These are phyloP conservation scores for Eucalyptus erythrocorys DNA, from an alignment of 345 rosid species.

Conservation along the genomic window DNA sequence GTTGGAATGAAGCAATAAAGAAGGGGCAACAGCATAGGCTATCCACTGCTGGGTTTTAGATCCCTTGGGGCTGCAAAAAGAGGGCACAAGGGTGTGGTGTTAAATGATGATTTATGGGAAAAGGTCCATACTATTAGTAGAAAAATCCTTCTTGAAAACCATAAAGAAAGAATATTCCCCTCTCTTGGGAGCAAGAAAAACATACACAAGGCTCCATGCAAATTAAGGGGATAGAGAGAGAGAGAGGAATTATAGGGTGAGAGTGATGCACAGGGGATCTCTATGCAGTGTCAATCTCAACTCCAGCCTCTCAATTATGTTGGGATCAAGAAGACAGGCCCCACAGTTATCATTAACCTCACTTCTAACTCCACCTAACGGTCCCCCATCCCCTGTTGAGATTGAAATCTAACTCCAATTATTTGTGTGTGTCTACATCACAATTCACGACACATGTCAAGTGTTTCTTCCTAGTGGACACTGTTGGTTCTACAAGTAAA, in stretches of 20 bases:
- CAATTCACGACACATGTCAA: background rate
- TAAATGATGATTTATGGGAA: background rate
- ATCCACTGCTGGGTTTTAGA: background rate
- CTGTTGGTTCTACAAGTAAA: background rate
- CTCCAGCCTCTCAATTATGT: conserved; percentile 3
- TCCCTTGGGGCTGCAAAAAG: background rate
- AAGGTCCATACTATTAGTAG: background rate
- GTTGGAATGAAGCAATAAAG: background rate
- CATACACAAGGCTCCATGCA: background rate
- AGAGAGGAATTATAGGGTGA: background rate
- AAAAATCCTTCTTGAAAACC: background rate
- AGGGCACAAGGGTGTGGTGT: background rate
- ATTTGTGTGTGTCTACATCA: background rate
- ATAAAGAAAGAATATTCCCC: background rate
- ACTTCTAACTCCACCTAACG: background rate
- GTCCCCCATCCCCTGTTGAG: background rate
- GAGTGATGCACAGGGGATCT: background rate
- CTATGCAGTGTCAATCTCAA: background rate
- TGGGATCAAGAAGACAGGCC: conserved; percentile 28
- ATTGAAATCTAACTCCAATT: background rate
- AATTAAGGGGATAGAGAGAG: background rate
- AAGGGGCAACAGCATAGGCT: background rate
- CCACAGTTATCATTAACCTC: background rate
- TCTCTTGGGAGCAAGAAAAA: background rate
- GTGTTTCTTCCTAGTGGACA: background rate